Percentiles rank a stretch among this genome's conserved stretches.
Conservation (phyloP, 164 flowering plant species). For the Vitis rotundifolia region DNA sequence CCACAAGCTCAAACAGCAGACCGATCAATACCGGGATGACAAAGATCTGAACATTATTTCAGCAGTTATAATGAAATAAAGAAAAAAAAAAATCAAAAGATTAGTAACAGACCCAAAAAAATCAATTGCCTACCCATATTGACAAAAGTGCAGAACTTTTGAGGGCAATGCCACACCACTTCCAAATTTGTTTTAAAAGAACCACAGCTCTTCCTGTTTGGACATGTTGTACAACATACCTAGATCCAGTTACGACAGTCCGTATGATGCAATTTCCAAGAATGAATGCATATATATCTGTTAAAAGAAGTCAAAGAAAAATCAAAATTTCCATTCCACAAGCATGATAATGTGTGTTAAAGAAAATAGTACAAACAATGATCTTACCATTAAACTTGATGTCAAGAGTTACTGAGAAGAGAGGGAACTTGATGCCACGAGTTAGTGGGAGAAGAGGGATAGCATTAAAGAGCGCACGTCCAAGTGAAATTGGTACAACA, state of each 20-base stretch:
- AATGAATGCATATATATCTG: conserved; percentile 64
- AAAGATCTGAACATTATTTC: conserved; percentile 40
- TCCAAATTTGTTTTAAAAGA: conserved; percentile 49
- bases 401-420: neutral
- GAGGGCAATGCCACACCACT: conserved; percentile 53
- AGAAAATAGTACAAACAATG: conserved; percentile 1
- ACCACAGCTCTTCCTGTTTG: conserved; percentile 44
- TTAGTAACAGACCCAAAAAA: neutral
- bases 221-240: conserved; percentile 50
- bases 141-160: conserved; percentile 63
- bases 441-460: conserved; percentile 63
- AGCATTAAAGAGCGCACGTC: conserved; percentile 51
- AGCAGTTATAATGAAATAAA: neutral
- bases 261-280: conserved; percentile 64
- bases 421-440: conserved; percentile 51
- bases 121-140: conserved; percentile 51
- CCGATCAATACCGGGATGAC: conserved; percentile 69
- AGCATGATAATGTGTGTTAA: neutral
- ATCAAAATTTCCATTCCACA: neutral
- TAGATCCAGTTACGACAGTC: conserved; percentile 56
- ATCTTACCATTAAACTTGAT: conserved; percentile 29
- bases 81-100: neutral
- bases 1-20: conserved; percentile 63
- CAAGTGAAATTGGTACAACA: conserved; percentile 60
- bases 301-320: neutral